phyloP scores from a whole-genome alignment of 768 basidiomycete species.

The Clathrus columnatus region DNA sequence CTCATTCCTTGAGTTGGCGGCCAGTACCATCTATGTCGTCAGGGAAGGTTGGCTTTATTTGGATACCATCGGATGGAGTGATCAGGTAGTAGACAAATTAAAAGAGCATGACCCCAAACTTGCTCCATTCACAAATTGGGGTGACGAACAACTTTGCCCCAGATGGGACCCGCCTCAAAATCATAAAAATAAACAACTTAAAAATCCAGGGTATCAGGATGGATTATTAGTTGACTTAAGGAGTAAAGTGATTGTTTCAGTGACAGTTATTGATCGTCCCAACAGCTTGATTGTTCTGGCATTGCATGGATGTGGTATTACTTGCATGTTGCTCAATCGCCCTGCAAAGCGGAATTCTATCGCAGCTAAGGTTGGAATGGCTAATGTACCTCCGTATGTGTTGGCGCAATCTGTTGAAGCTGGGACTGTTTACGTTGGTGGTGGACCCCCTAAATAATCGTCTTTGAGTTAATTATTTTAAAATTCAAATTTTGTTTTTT shows the following conservation, averaged over 20 bases:
- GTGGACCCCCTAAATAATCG: neutral
- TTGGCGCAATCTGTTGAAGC: constrained; percentile 13
- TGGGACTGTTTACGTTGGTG: neutral
- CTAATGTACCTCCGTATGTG: constrained; percentile 17
- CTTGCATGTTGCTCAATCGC: constrained; percentile 18
- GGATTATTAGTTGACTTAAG: constrained; percentile 8
- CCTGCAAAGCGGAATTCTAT: constrained; percentile 2
- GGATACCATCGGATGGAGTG: constrained; percentile 5
- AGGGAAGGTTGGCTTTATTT: constrained; percentile 12
- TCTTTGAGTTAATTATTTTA: too few species aligned
- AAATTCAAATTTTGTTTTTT: too few species aligned
- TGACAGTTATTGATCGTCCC: constrained; percentile 4
- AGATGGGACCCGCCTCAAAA: neutral
- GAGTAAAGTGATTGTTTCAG: constrained; percentile 6
- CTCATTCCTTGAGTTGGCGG: constrained; percentile 7
- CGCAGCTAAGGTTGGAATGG: constrained; percentile 17
- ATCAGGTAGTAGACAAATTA: constrained; percentile 4
- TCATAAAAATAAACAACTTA: neutral
- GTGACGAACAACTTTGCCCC: constrained; percentile 2
- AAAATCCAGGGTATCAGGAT: neutral
- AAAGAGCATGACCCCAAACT: constrained; percentile 11
- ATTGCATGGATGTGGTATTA: constrained; percentile 17
- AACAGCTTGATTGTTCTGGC: constrained; percentile 15
- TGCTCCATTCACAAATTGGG: constrained; percentile 12
- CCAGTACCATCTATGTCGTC: constrained; percentile 12